These are phyloP conservation scores for Yarrowia divulgata DNA, from an alignment of 805 yeast species.

Conservation along the genomic window DNA sequence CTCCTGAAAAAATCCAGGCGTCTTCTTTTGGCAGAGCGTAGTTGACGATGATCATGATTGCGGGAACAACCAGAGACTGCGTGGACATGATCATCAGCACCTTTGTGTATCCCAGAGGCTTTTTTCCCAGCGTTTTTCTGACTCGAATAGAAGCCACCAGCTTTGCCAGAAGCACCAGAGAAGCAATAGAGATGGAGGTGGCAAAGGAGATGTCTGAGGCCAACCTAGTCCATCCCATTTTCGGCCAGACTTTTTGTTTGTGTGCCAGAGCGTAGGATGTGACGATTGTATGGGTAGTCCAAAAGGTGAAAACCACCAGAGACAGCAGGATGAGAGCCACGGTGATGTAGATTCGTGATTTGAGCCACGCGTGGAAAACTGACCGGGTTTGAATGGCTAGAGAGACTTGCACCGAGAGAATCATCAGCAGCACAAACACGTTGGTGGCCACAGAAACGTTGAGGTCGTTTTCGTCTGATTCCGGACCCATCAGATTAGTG, in stretches of 20 bases:
- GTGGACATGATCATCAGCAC: slow-evolving; percentile 78
- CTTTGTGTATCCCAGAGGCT: slow-evolving; percentile 83
- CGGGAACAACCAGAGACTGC: slow-evolving; percentile 84
- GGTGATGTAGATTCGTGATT: slow-evolving; percentile 8
- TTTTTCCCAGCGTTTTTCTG: slow-evolving; percentile 77
- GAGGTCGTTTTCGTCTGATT: background rate
- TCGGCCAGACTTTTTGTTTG: background rate
- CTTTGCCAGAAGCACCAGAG: slow-evolving; percentile 68
- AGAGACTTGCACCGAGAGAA: slow-evolving; percentile 1
- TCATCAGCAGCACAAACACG: slow-evolving; percentile 18
- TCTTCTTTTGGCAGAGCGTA: slow-evolving; percentile 52
- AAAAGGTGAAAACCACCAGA: background rate
- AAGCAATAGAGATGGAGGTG: slow-evolving; percentile 68
- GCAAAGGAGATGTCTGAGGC: slow-evolving; percentile 55
- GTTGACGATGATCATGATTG: slow-evolving; percentile 67
- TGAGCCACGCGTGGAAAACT: slow-evolving; percentile 30
- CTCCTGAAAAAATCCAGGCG: slow-evolving; percentile 56
- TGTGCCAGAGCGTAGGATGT: background rate
- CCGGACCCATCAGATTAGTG: background rate
- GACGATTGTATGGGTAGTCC: slow-evolving; percentile 9
- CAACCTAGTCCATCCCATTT: slow-evolving; percentile 6
- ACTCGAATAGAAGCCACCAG: slow-evolving; percentile 71
- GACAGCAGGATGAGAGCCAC: slow-evolving; percentile 1
- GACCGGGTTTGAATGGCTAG: slow-evolving; percentile 18
- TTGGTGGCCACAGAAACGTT: slow-evolving; percentile 19